Evolutionary conservation across 176 grass and related monocot genomes (phyloP), one percentile per base, ranked within the genome.

Genomic region (Raddia guianensis): DNA sequence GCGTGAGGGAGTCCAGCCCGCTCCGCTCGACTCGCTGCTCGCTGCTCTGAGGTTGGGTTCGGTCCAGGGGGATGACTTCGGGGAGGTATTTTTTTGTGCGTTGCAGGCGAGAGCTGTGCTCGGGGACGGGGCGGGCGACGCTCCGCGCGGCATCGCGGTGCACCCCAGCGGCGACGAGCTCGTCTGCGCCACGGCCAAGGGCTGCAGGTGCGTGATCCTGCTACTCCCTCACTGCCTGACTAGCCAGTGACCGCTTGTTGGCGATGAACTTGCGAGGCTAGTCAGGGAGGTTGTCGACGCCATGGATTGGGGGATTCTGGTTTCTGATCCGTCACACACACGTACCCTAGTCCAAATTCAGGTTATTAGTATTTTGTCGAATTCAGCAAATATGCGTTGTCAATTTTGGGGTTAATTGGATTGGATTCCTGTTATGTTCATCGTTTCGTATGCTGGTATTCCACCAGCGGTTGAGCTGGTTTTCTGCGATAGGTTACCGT

Each of bases 91-190:
- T 37, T n/a, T 7, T 57, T 7, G n/a, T 69, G 74, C 7, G 66
- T 19, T 88, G 81, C 73, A 94, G 92, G 84, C 66, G 68, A 95
- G 78, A 81, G 65, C 87, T 57, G 92, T 80, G 51, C 75, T 99
- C 12, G 80, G 75, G 65, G 86, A 88, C 13, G 87, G 81, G 2
- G 59, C 56, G 13, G 81, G 53, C 16, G 77, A 92, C 62, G 76
- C 73, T 59, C 96, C 92, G 27, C 83, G 85, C 37, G 84, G 75
- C 33, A 89, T 99, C 71, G 84, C 96, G 3, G 96, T 99, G 75
- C 92, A 95, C 80, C 96, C 92, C 4, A 93, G 84, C 34, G 93
- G 90, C 10, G 96, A 99, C 7, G 96, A 99, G 82, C 80, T 99
- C 67, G 69, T 99, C 63, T 99, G 92, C 54, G 87, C 87, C 49